Evolutionary conservation across 805 yeast genomes (phyloP).

Genomic region (Brettanomyces anomalus): DNA sequence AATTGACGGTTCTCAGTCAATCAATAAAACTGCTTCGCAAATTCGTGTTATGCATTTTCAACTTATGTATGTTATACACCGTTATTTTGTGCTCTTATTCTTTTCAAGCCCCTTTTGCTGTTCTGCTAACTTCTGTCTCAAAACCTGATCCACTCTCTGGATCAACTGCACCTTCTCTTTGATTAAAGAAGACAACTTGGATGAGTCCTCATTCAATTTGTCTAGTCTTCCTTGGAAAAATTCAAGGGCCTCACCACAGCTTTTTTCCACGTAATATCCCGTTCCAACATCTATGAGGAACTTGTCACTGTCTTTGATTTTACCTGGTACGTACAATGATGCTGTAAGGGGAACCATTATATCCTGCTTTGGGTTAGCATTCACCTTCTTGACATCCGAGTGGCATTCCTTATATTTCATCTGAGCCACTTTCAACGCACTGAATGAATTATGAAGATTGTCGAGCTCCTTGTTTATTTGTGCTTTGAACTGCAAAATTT

Average conservation of each 20-base stretch:
- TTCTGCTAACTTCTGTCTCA: slow-evolving; percentile 43
- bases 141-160: slow-evolving; percentile 49
- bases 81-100: not conserved
- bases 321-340: slow-evolving; percentile 86
- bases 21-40: not conserved
- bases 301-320: slow-evolving; percentile 49
- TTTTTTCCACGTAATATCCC: slow-evolving; percentile 86
- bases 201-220: slow-evolving; percentile 64
- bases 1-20: not conserved
- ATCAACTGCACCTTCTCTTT: slow-evolving; percentile 62
- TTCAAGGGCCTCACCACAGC: slow-evolving; percentile 49
- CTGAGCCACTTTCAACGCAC: slow-evolving; percentile 77
- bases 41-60: too few relatives aligned
- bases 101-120: slow-evolving; percentile 25
- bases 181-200: slow-evolving; percentile 65
- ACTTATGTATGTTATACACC: too few relatives aligned
- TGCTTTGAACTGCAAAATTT: slow-evolving; percentile 72
- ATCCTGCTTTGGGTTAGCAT: slow-evolving; percentile 23
- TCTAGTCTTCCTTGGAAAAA: slow-evolving; percentile 69
- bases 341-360: slow-evolving; percentile 82
- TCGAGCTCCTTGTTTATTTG: slow-evolving; percentile 79
- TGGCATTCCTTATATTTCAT: slow-evolving; percentile 75
- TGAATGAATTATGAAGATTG: slow-evolving; percentile 75
- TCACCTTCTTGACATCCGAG: slow-evolving; percentile 38
- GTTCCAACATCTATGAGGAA: slow-evolving; percentile 94